Percentiles rank a stretch among this genome's conserved stretches.
These are phyloP conservation scores for Zygoascus sp. DNA, from an alignment of 1,139 yeast genomes.

Conservation along the genomic window DNA sequence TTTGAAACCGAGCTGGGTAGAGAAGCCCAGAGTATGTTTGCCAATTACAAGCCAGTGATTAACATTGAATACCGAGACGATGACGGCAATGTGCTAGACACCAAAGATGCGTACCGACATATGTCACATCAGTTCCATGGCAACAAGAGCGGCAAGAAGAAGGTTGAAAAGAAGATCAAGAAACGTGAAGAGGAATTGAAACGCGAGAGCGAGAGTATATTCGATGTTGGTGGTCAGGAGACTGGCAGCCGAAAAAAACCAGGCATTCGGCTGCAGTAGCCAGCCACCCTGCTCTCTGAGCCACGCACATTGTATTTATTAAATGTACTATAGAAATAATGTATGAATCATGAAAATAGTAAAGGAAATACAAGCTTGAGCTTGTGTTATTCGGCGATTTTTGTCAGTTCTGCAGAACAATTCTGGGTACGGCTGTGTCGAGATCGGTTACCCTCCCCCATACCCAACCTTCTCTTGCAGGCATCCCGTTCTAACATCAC, in stretches of 20 bases:
- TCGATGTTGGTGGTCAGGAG: conserved; percentile 13
- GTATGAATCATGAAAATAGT: no score
- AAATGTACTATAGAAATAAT: neutral
- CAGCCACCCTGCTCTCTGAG: no score
- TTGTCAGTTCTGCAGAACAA: no score
- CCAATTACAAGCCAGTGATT: conserved; percentile 60
- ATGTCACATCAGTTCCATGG: conserved; percentile 89
- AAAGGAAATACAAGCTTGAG: no score
- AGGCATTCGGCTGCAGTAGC: conserved; percentile 14
- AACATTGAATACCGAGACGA: conserved; percentile 66
- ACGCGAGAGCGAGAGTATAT: conserved; percentile 28
- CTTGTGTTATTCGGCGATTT: no score
- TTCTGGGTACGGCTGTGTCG: no score
- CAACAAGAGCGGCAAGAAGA: conserved; percentile 44
- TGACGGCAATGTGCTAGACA: conserved; percentile 56
- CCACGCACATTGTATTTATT: neutral
- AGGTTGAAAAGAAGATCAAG: conserved; percentile 38
- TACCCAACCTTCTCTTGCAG: neutral
- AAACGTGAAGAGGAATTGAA: conserved; percentile 27
- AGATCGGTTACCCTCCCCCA: neutral
- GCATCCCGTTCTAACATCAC: neutral
- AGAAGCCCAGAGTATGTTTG: conserved; percentile 35
- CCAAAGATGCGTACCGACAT: conserved; percentile 80
- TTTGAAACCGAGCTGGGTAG: conserved; percentile 31
- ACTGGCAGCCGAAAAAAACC: conserved; percentile 11